Conservation (phyloP, 2,329 filamentous ascomycete genomes). For the Pseudogymnoascus sp. region DNA sequence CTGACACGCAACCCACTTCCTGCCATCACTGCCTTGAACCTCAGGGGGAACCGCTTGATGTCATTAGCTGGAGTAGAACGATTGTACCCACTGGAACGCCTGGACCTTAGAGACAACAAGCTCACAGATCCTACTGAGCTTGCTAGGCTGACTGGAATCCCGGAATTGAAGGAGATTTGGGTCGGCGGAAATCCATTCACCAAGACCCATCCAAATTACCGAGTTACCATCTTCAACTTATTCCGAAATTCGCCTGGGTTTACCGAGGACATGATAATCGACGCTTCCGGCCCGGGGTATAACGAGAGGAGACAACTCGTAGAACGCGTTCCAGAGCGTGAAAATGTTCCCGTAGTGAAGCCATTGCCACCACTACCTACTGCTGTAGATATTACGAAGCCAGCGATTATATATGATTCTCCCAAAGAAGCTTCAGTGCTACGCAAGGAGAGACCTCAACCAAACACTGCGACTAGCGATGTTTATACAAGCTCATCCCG, state of each 20-base stretch:
- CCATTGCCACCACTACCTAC: constrained; percentile 51
- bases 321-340: constrained; percentile 70
- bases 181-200: constrained; percentile 89
- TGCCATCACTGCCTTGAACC: constrained; percentile 86
- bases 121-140: constrained; percentile 87
- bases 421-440: constrained; percentile 45
- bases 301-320: constrained; percentile 78
- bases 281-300: constrained; percentile 76
- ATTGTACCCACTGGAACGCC: constrained; percentile 76
- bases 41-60: constrained; percentile 79
- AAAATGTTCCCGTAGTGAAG: constrained; percentile 72
- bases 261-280: constrained; percentile 83
- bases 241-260: constrained; percentile 88
- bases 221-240: constrained; percentile 89
- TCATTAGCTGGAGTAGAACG: constrained; percentile 88
- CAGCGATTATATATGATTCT: constrained; percentile 47
- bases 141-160: constrained; percentile 81
- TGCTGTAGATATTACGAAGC: constrained; percentile 62
- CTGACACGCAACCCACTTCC: constrained; percentile 79
- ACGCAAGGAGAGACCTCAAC: constrained; percentile 51
- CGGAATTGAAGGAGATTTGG: constrained; percentile 88
- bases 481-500: constrained; percentile 51
- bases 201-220: constrained; percentile 77
- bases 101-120: constrained; percentile 87
- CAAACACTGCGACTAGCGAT: constrained; percentile 51